These are phyloP conservation scores for Trebouxia sp. DNA, from an alignment of 139 green algal species.

Conservation along the genomic window DNA sequence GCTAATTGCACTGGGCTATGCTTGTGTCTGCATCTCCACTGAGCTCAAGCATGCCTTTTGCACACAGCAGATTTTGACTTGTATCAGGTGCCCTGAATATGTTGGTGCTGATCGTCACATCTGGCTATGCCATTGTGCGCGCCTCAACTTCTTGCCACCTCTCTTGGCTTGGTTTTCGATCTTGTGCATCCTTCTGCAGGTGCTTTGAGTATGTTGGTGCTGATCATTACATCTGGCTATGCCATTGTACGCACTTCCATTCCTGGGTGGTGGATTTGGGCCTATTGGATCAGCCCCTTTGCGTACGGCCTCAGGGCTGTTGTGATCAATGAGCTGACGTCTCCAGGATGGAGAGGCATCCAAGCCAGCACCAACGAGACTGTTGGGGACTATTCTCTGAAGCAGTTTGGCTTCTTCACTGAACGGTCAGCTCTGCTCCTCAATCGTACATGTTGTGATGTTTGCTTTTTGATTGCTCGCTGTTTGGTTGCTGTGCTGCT, in stretches of 20 bases:
- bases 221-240: slow-evolving; percentile 74
- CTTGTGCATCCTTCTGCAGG: slow-evolving; percentile 36
- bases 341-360: slow-evolving; percentile 43
- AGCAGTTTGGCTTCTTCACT: slow-evolving; percentile 62
- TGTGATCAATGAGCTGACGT: slow-evolving; percentile 68
- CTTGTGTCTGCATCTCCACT: no score
- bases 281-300: slow-evolving; percentile 65
- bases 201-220: slow-evolving; percentile 43
- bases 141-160: neutral
- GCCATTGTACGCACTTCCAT: slow-evolving; percentile 61
- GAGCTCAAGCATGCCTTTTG: no score
- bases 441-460: neutral
- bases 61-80: no score
- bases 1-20: no score
- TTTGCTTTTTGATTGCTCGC: no score
- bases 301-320: slow-evolving; percentile 60
- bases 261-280: slow-evolving; percentile 36
- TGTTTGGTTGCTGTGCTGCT: no score
- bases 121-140: neutral
- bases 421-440: slow-evolving; percentile 7
- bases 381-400: slow-evolving; percentile 46
- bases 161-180: neutral
- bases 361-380: neutral
- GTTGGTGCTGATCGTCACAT: no score
- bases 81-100: no score